A percentile compares a stretch with the other conserved stretches of the same genome.
Evolutionary conservation across 2,329 filamentous ascomycete genomes (phyloP).

Genomic region (Daldinia sp.): DNA sequence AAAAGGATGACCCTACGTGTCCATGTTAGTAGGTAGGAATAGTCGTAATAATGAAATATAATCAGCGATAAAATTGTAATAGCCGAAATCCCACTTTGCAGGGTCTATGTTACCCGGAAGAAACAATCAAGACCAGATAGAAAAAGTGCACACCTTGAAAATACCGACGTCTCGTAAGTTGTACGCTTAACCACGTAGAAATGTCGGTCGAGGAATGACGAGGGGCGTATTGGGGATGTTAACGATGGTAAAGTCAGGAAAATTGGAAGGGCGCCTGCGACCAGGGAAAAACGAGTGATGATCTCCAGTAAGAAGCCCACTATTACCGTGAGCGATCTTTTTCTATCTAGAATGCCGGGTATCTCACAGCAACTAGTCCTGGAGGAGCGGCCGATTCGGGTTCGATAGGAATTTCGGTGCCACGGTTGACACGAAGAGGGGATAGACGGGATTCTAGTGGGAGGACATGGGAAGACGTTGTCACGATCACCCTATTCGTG

Average conservation of each 20-base stretch:
- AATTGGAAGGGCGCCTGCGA: constrained; percentile 69
- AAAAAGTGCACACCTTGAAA: constrained; percentile 32
- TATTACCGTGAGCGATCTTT: constrained; percentile 59
- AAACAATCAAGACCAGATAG: background rate
- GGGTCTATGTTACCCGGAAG: background rate
- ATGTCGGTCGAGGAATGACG: constrained; percentile 25
- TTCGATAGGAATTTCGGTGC: constrained; percentile 45
- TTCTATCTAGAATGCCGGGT: constrained; percentile 43
- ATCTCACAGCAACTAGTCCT: constrained; percentile 46
- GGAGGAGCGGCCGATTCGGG: constrained; percentile 41
- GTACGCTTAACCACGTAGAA: constrained; percentile 24
- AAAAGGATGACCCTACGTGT: constrained; percentile 13
- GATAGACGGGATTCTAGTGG: constrained; percentile 44
- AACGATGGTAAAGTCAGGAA: constrained; percentile 53
- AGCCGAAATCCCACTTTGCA: background rate
- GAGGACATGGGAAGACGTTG: constrained; percentile 48
- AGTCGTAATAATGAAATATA: background rate
- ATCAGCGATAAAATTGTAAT: background rate
- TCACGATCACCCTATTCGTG: constrained; percentile 35
- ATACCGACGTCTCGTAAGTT: constrained; percentile 21
- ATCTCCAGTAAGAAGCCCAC: constrained; percentile 57
- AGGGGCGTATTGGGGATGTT: constrained; percentile 22
- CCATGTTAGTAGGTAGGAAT: constrained; percentile 23
- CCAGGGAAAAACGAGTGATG: constrained; percentile 59
- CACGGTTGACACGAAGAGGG: constrained; percentile 48